Percentiles rank a stretch among this genome's conserved stretches.
phyloP scores from a whole-genome alignment of 129 eudicot genomes.

The Escallonia rubra region DNA sequence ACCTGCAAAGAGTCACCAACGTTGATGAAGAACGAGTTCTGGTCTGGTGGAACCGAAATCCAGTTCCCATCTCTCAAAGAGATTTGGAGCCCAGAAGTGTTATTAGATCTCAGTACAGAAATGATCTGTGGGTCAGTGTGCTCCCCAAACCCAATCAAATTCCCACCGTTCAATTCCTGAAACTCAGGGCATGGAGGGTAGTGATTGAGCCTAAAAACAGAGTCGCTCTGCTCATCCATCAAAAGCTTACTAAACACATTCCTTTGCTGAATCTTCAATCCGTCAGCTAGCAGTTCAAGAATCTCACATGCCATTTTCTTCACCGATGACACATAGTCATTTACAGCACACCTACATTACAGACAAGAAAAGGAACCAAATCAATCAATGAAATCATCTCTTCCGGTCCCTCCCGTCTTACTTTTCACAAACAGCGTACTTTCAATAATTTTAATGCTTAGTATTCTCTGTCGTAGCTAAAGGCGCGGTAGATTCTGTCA shows the following conservation, averaged over 20 bases:
- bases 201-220: conserved; percentile 72
- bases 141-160: conserved; percentile 51
- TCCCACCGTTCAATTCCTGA: conserved; percentile 19
- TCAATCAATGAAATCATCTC: background rate
- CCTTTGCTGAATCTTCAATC: conserved; percentile 53
- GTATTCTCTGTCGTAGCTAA: too few species aligned
- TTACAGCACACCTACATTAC: conserved; percentile 35
- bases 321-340: conserved; percentile 54
- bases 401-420: too few species aligned
- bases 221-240: conserved; percentile 90
- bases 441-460: too few species aligned
- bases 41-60: conserved; percentile 55
- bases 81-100: conserved; percentile 49
- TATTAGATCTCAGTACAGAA: conserved; percentile 48
- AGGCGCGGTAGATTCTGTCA: too few species aligned
- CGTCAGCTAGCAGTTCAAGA: conserved; percentile 74
- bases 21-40: conserved; percentile 46
- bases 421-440: too few species aligned
- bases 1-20: conserved; percentile 72
- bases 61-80: conserved; percentile 40
- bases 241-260: conserved; percentile 72
- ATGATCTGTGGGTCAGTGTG: conserved; percentile 69
- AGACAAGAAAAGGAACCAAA: background rate
- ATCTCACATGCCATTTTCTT: conserved; percentile 78
- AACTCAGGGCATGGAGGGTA: conserved; percentile 73